phyloP scores from a whole-genome alignment of 108 stramenopile genomes.

The Fistulifera solaris region DNA sequence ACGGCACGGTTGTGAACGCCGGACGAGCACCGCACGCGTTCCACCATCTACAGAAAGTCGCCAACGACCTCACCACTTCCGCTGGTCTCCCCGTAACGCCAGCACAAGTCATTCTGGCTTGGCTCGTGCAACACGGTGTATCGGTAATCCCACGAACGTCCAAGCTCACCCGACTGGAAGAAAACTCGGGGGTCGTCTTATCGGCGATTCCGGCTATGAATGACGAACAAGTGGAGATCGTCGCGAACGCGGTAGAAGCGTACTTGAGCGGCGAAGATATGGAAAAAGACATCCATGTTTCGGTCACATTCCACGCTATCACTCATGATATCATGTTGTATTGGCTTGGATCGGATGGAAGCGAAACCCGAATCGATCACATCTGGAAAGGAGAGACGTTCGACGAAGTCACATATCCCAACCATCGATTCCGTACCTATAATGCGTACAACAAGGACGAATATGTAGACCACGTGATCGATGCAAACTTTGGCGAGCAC shows the following conservation, averaged over 20 bases:
- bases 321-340: slow-evolving; percentile 32
- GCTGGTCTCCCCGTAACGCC: slow-evolving; percentile 13
- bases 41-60: slow-evolving; percentile 23
- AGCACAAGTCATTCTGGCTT: slow-evolving; percentile 34
- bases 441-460: slow-evolving; percentile 20
- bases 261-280: slow-evolving; percentile 41
- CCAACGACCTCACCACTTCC: slow-evolving; percentile 16
- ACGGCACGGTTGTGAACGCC: slow-evolving; percentile 27
- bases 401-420: slow-evolving; percentile 34
- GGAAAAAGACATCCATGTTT: slow-evolving; percentile 23
- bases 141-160: slow-evolving; percentile 50
- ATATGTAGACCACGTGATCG: slow-evolving; percentile 18
- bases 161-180: slow-evolving; percentile 21
- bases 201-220: slow-evolving; percentile 28
- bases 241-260: slow-evolving; percentile 30
- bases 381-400: slow-evolving; percentile 27
- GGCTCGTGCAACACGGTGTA: slow-evolving; percentile 42
- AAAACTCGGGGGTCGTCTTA: slow-evolving; percentile 35
- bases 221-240: slow-evolving; percentile 24
- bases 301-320: slow-evolving; percentile 26
- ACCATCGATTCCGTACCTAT: slow-evolving; percentile 29
- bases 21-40: slow-evolving; percentile 23
- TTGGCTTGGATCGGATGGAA: slow-evolving; percentile 34
- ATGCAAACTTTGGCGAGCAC: slow-evolving; percentile 38
- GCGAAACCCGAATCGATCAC: slow-evolving; percentile 24